These are phyloP conservation scores for Solanum virginianum DNA, from an alignment of 257 asterid species.

Conservation along the genomic window DNA sequence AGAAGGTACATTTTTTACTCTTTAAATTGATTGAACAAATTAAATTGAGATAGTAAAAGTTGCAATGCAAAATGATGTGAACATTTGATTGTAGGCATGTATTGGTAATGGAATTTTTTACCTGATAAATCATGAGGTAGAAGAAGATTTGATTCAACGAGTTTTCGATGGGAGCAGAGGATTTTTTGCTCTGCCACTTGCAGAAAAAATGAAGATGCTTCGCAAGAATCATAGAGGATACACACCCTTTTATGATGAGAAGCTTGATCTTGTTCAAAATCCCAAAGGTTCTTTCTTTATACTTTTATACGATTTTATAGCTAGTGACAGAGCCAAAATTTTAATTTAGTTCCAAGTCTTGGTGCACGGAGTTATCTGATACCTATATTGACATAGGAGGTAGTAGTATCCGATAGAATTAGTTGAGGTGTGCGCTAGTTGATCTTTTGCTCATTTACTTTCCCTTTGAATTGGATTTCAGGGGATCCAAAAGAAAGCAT, in stretches of 20 bases:
- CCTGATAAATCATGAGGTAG: constrained; percentile 45
- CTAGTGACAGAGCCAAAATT: no score
- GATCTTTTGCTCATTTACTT: background rate
- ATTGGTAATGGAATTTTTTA: constrained; percentile 36
- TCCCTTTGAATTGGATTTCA: background rate
- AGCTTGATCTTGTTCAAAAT: constrained; percentile 21
- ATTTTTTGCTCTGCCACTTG: constrained; percentile 29
- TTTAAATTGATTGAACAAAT: background rate
- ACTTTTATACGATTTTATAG: no score
- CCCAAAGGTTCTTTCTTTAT: constrained; percentile 14
- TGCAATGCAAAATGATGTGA: background rate
- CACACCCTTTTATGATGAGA: constrained; percentile 34
- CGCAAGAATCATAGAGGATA: constrained; percentile 36
- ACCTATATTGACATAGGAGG: background rate
- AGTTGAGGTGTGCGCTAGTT: accelerated
- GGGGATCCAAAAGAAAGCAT: constrained; percentile 52
- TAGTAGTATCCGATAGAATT: background rate
- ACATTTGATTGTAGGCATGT: constrained; percentile 25
- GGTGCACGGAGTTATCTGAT: accelerated
- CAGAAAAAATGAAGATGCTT: constrained; percentile 30
- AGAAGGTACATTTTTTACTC: background rate
- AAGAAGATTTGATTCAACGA: constrained; percentile 18
- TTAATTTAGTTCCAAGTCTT: background rate
- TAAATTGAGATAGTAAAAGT: background rate
- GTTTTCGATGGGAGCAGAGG: constrained; percentile 23